phyloP scores from a whole-genome alignment of 1,139 yeast genomes.

The Yamadazyma membranifaciens region DNA sequence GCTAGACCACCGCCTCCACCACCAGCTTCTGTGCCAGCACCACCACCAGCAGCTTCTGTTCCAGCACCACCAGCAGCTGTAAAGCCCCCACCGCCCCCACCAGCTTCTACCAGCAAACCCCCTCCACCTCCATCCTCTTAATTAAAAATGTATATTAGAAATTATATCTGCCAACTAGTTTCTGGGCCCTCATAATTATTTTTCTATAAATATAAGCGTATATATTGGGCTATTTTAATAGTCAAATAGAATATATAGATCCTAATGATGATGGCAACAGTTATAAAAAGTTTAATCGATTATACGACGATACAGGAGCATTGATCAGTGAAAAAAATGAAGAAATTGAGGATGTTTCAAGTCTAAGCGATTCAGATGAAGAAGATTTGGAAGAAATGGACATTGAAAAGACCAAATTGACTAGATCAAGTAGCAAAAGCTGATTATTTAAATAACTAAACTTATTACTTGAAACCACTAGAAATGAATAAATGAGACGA shows the following conservation, averaged over 20 bases:
- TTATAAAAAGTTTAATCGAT: slow-evolving; percentile 62
- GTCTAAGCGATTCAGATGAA: slow-evolving; percentile 28
- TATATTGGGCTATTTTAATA: too few species aligned
- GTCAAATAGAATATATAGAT: slow-evolving; percentile 71
- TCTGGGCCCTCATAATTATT: too few species aligned
- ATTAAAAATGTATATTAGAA: too few species aligned
- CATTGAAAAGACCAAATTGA: slow-evolving; percentile 23
- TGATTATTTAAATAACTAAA: neutral
- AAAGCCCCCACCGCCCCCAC: slow-evolving; percentile 11
- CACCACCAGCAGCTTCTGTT: slow-evolving; percentile 14
- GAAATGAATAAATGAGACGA: too few species aligned
- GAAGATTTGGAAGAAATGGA: slow-evolving; percentile 30
- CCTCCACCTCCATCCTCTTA: slow-evolving; percentile 1
- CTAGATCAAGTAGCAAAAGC: slow-evolving; percentile 45
- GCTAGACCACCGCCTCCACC: slow-evolving; percentile 22
- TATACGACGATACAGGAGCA: slow-evolving; percentile 48
- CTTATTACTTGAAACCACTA: too few species aligned
- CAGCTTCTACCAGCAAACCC: slow-evolving; percentile 1
- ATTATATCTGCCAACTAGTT: too few species aligned
- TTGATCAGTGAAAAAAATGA: slow-evolving; percentile 24
- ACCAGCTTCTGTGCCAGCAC: slow-evolving; percentile 16
- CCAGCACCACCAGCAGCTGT: slow-evolving; percentile 7
- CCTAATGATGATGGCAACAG: slow-evolving; percentile 82
- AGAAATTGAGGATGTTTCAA: slow-evolving; percentile 28
- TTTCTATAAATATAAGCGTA: too few species aligned